Percentiles rank a stretch among this genome's conserved stretches.
Evolutionary conservation across 306 rosid species (phyloP).

Genomic region (Abrus pulchellus): DNA sequence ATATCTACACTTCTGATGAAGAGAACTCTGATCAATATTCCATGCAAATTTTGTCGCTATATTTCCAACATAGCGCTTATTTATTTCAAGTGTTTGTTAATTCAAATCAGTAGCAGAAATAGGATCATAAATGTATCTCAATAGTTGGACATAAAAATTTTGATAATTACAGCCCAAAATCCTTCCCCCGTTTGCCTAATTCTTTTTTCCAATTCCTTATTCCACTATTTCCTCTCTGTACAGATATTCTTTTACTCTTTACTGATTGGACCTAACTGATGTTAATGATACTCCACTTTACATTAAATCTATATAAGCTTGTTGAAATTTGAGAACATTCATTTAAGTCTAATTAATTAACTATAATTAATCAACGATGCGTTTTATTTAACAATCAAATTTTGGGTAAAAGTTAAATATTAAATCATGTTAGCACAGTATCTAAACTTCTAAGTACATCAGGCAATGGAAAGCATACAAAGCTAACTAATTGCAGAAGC

Average conservation of each 20-base stretch:
- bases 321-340: neutral
- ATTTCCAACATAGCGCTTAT: neutral
- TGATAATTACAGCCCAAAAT: neutral
- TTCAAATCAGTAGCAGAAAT: neutral
- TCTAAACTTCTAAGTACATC: slow-evolving; percentile 13
- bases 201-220: neutral
- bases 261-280: neutral
- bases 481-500: slow-evolving; percentile 1
- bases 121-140: neutral
- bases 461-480: slow-evolving; percentile 26
- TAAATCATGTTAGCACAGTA: neutral
- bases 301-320: neutral
- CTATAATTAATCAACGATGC: neutral
- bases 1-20: neutral
- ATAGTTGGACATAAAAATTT: neutral
- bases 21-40: neutral
- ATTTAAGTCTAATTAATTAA: neutral
- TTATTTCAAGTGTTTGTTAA: neutral
- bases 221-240: slow-evolving; percentile 6
- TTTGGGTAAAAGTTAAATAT: no score
- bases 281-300: neutral
- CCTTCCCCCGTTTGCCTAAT: neutral
- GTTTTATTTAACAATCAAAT: slow-evolving; percentile 13
- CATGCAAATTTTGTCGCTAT: neutral
- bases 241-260: neutral